phyloP scores from a whole-genome alignment of 306 rosid species.

The Vicia faba region DNA sequence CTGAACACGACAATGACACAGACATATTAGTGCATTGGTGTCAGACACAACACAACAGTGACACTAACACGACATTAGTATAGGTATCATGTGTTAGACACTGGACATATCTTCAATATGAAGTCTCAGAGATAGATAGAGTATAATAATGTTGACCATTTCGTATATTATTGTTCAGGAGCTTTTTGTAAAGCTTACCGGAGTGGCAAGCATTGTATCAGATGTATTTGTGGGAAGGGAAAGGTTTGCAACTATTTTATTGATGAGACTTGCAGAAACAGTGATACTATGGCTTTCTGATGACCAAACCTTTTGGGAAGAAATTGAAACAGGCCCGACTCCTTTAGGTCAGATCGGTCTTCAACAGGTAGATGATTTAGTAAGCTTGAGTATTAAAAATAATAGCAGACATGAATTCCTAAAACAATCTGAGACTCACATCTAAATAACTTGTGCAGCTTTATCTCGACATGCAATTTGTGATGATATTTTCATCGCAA shows the following conservation, averaged over 20 bases:
- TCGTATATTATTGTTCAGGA: conserved; percentile 48
- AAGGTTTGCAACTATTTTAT: conserved; percentile 78
- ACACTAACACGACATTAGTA: background rate
- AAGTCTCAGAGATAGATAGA: background rate
- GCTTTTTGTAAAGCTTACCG: conserved; percentile 58
- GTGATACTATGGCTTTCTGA: conserved; percentile 84
- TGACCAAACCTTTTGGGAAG: conserved; percentile 90
- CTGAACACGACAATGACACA: background rate
- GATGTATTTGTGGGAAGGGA: conserved; percentile 89
- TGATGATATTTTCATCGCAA: conserved; percentile 82
- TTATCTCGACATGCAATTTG: conserved; percentile 95
- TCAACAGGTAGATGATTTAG: conserved; percentile 65
- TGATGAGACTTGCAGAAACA: conserved; percentile 88
- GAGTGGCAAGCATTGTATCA: conserved; percentile 62
- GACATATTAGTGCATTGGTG: no score
- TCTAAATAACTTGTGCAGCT: conserved; percentile 50
- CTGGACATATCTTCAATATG: background rate
- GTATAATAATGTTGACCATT: background rate
- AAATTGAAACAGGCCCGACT: conserved; percentile 61
- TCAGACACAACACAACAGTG: background rate
- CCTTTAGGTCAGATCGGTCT: conserved; percentile 89
- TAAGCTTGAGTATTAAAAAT: background rate
- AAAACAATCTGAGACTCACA: no score
- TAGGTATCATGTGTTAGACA: background rate
- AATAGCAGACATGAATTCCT: background rate